Percentiles rank a stretch among this genome's conserved stretches.
phyloP scores from a whole-genome alignment of 148 eudicot species.

The Bassia scoparia region DNA sequence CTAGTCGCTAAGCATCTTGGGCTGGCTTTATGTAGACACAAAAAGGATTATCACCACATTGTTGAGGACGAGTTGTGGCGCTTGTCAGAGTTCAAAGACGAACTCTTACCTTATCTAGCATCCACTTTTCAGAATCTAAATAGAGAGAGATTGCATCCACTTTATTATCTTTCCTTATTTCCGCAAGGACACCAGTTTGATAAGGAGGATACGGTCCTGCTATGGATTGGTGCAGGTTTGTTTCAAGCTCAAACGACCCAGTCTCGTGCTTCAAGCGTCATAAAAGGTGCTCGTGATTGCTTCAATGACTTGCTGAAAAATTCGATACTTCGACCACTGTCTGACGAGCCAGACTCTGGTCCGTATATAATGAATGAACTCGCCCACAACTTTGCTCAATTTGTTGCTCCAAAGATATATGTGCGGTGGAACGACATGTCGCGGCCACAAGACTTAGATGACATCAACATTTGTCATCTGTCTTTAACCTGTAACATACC shows the following conservation, averaged over 20 bases:
- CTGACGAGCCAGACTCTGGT: neutral
- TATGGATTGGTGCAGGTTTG: neutral
- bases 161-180: conserved; percentile 6
- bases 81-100: no score
- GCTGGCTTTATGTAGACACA: no score
- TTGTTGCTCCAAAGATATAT: neutral
- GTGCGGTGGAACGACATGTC: neutral
- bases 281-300: neutral
- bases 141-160: no score
- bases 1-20: no score
- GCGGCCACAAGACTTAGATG: no score
- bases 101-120: no score
- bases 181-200: neutral
- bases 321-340: neutral
- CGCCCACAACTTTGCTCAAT: neutral
- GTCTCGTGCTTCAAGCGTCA: neutral
- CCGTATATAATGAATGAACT: conserved; percentile 2
- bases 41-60: no score
- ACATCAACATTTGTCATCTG: neutral
- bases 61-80: no score
- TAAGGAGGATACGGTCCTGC: neutral
- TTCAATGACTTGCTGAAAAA: neutral
- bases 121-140: no score
- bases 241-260: neutral
- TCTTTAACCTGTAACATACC: neutral